A percentile compares a stretch with the other conserved stretches of the same genome.
Conservation (phyloP, 352 stramenopile species). For the Phytophthora nicotianae region DNA sequence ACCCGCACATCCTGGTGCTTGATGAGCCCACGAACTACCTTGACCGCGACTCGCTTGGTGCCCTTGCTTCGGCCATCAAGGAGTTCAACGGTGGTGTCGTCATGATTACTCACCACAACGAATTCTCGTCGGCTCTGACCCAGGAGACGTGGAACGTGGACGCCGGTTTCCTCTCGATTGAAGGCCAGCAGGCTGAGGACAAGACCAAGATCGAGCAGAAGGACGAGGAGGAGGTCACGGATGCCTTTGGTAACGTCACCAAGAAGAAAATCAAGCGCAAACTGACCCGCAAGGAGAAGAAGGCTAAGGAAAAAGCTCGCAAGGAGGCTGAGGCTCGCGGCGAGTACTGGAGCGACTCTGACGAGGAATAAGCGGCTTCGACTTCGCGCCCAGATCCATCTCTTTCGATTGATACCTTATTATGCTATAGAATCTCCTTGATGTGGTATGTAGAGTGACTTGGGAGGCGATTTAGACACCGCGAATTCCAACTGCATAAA, state of each 20-base stretch:
- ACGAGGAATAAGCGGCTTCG: conserved; percentile 62
- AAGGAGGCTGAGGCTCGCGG: conserved; percentile 87
- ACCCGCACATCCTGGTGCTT: conserved; percentile 95
- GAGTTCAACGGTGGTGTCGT: conserved; percentile 97
- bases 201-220: conserved; percentile 93
- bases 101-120: conserved; percentile 98
- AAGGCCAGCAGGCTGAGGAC: conserved; percentile 85
- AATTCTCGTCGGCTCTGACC: conserved; percentile 95
- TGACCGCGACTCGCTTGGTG: conserved; percentile 96
- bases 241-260: conserved; percentile 85
- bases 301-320: conserved; percentile 88
- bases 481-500: conserved; percentile 43
- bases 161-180: conserved; percentile 82
- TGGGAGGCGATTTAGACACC: conserved; percentile 36
- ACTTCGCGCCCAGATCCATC: conserved; percentile 35
- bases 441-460: conserved; percentile 50
- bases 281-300: conserved; percentile 90
- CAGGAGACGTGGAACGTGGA: conserved; percentile 96
- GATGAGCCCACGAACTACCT: conserved; percentile 97
- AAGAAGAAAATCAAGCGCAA: conserved; percentile 92
- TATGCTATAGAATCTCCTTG: conserved; percentile 44
- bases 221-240: conserved; percentile 79
- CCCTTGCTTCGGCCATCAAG: conserved; percentile 95
- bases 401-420: conserved; percentile 47
- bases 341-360: conserved; percentile 85